Conservation (phyloP, 192 early-diverging fungal species). For the Coemansia sp. region DNA sequence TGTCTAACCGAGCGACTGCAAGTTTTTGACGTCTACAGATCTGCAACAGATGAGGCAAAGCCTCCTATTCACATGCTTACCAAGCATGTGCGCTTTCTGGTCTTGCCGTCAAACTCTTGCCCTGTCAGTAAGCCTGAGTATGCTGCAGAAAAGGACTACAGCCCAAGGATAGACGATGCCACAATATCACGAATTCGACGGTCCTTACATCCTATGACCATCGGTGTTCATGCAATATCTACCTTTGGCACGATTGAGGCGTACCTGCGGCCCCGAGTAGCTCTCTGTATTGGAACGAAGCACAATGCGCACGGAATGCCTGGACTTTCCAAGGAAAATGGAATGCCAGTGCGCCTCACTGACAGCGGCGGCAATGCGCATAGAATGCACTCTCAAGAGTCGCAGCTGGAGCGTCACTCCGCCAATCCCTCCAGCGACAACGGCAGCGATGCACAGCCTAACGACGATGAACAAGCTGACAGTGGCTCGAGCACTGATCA, state of each 20-base stretch:
- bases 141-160: not conserved
- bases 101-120: conserved; percentile 55
- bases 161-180: conserved; percentile 1
- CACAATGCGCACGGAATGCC: not conserved
- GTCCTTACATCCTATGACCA: conserved; percentile 54
- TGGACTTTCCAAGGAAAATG: not conserved
- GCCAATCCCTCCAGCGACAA: not conserved
- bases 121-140: conserved; percentile 30
- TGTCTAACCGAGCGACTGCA: conserved; percentile 61
- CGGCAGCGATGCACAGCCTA: not conserved
- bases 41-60: conserved; percentile 34
- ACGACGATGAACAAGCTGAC: not conserved
- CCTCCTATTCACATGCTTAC: conserved; percentile 68
- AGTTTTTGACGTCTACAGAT: conserved; percentile 62
- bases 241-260: conserved; percentile 80
- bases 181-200: conserved; percentile 24
- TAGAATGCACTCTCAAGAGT: conserved; percentile 8
- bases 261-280: conserved; percentile 69
- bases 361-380: not conserved
- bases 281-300: conserved; percentile 16
- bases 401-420: conserved; percentile 11
- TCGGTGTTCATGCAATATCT: conserved; percentile 85
- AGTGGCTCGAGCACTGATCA: conserved; percentile 4
- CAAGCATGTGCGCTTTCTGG: conserved; percentile 70
- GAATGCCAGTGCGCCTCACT: not conserved